Evolutionary conservation across 2,329 filamentous ascomycete species (phyloP).

Genomic region (Botrytis cinerea): DNA sequence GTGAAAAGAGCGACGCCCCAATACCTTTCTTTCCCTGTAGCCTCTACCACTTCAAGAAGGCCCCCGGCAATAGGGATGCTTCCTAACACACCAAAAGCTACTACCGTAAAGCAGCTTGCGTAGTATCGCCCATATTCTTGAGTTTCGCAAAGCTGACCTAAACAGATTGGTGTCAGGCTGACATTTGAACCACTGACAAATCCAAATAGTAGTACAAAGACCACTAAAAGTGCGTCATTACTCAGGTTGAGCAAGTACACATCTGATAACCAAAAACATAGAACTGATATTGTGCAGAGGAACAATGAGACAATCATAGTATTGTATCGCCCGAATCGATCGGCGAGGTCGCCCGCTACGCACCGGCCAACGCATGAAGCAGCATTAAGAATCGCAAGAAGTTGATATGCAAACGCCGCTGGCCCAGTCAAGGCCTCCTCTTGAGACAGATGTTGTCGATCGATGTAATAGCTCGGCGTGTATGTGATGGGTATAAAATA

Average conservation of each 20-base stretch:
- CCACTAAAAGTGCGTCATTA: constrained; percentile 49
- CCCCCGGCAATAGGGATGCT: constrained; percentile 70
- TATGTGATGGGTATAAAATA: constrained; percentile 82
- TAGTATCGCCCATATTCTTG: constrained; percentile 84
- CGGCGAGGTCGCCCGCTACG: constrained; percentile 76
- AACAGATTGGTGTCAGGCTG: constrained; percentile 77
- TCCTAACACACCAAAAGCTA: constrained; percentile 73
- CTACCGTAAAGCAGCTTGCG: constrained; percentile 79
- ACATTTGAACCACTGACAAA: constrained; percentile 82
- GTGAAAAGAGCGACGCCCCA: constrained; percentile 30
- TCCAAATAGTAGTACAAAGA: constrained; percentile 77
- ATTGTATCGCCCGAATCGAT: constrained; percentile 83
- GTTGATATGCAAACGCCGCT: constrained; percentile 67
- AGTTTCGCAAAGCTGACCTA: constrained; percentile 78
- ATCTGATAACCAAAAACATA: constrained; percentile 75
- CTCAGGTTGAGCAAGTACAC: neutral
- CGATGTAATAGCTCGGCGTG: constrained; percentile 49
- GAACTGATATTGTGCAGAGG: constrained; percentile 47
- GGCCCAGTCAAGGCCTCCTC: neutral
- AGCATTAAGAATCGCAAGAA: constrained; percentile 83
- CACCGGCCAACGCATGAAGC: constrained; percentile 79
- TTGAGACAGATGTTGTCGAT: neutral
- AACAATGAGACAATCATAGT: constrained; percentile 70
- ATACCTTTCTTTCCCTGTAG: constrained; percentile 25
- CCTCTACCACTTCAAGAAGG: constrained; percentile 49